Conservation (phyloP, 2,329 filamentous ascomycete species). For the Talaromyces sp. region DNA sequence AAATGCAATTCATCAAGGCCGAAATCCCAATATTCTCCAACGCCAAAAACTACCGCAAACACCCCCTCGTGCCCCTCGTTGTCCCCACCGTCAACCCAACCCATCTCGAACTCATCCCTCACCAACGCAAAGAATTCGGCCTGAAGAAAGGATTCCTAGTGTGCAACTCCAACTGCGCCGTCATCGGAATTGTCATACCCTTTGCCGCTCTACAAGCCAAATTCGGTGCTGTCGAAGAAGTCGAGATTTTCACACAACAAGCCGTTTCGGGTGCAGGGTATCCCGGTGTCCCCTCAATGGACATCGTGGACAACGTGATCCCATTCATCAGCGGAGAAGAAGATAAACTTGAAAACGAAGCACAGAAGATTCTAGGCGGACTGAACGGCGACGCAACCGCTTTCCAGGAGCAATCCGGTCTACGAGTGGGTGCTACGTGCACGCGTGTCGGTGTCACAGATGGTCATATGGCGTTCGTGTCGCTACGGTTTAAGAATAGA, state of each 20-base stretch:
- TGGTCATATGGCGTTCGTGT: constrained; percentile 93
- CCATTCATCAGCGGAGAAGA: constrained; percentile 92
- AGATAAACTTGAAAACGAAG: constrained; percentile 92
- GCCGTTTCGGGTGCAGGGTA: constrained; percentile 83
- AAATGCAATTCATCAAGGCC: constrained; percentile 84
- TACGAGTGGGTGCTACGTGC: constrained; percentile 80
- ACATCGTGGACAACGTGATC: constrained; percentile 92
- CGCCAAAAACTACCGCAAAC: constrained; percentile 91
- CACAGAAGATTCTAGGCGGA: constrained; percentile 83
- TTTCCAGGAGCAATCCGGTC: constrained; percentile 67
- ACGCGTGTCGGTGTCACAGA: constrained; percentile 93
- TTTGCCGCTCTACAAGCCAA: constrained; percentile 82
- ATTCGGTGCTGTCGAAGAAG: constrained; percentile 71
- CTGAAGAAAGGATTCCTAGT: constrained; percentile 85
- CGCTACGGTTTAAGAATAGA: constrained; percentile 70
- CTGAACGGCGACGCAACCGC: constrained; percentile 67
- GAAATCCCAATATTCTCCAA: constrained; percentile 94
- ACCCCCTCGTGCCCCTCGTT: constrained; percentile 84
- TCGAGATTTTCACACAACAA: constrained; percentile 91
- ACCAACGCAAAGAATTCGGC: constrained; percentile 69
- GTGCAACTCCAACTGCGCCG: constrained; percentile 97
- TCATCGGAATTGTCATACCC: constrained; percentile 92
- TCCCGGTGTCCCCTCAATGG: constrained; percentile 71
- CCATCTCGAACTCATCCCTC: constrained; percentile 82
- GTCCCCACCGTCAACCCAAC: constrained; percentile 90